These are phyloP conservation scores for Candida sp. DNA, from an alignment of 1,139 yeast species.

Conservation along the genomic window DNA sequence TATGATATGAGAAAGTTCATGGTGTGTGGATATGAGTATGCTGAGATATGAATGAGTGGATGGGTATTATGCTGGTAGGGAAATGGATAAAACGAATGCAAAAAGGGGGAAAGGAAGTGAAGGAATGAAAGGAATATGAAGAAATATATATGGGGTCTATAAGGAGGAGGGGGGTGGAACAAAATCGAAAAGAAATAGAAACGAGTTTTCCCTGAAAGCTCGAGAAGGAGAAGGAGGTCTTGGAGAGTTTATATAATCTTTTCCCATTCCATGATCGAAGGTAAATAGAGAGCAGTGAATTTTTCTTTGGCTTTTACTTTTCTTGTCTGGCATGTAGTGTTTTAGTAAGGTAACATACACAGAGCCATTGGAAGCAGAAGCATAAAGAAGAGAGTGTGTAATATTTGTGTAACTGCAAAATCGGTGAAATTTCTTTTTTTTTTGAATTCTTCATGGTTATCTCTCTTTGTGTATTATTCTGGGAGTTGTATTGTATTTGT, in stretches of 20 bases:
- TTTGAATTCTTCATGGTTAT: neutral
- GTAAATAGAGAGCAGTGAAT: too few species aligned
- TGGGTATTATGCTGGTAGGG: neutral
- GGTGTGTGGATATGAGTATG: neutral
- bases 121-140: neutral
- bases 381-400: too few species aligned
- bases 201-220: too few species aligned
- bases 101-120: neutral
- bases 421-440: neutral
- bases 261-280: neutral
- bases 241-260: neutral
- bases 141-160: neutral
- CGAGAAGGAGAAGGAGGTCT: neutral
- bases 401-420: constrained; percentile 2
- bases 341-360: neutral
- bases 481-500: neutral
- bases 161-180: neutral
- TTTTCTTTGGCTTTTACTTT: neutral
- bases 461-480: neutral
- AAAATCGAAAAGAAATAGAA: neutral
- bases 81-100: neutral
- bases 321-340: neutral
- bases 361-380: too few species aligned
- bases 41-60: neutral
- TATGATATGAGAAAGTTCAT: constrained; percentile 1